Conservation (phyloP, 2,329 filamentous ascomycete genomes). For the Anisogramma anomala region DNA sequence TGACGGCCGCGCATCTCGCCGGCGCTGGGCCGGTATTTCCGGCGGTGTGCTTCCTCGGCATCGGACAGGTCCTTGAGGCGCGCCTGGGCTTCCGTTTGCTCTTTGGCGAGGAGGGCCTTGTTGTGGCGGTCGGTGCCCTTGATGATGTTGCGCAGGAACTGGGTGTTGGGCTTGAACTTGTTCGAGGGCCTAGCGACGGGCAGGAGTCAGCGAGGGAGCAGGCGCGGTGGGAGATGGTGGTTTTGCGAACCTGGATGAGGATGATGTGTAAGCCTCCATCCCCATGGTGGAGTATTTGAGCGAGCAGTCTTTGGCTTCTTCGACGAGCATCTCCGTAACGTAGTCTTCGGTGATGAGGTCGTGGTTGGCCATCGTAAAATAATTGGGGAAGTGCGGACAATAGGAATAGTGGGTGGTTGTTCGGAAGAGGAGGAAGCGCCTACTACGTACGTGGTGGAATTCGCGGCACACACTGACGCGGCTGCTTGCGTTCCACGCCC, state of each 20-base stretch:
- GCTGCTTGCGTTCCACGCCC: too few species aligned
- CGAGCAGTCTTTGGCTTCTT: slow-evolving; percentile 65
- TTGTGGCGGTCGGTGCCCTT: slow-evolving; percentile 84
- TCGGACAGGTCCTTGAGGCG: slow-evolving; percentile 53
- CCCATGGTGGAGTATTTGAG: slow-evolving; percentile 65
- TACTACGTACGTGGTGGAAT: too few species aligned
- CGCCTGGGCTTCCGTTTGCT: slow-evolving; percentile 65
- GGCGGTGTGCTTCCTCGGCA: slow-evolving; percentile 32
- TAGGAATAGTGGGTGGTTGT: neutral
- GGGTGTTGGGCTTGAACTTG: slow-evolving; percentile 79
- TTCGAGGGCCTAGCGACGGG: slow-evolving; percentile 41
- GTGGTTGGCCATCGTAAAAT: slow-evolving; percentile 32
- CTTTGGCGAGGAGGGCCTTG: slow-evolving; percentile 70
- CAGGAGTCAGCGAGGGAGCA: slow-evolving; percentile 1
- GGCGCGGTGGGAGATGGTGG: slow-evolving; percentile 13
- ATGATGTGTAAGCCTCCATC: slow-evolving; percentile 48
- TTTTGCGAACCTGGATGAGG: slow-evolving; percentile 19
- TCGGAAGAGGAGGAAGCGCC: too few species aligned
- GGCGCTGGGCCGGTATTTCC: slow-evolving; percentile 33
- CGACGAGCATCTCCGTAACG: slow-evolving; percentile 64
- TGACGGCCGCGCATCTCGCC: slow-evolving; percentile 45
- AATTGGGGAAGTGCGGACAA: neutral
- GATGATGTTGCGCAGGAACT: slow-evolving; percentile 80
- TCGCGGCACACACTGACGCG: too few species aligned
- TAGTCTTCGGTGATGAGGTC: slow-evolving; percentile 62